These are phyloP conservation scores for Emmonsiellopsis sp. DNA, from an alignment of 2,329 filamentous ascomycete species.

Conservation along the genomic window DNA sequence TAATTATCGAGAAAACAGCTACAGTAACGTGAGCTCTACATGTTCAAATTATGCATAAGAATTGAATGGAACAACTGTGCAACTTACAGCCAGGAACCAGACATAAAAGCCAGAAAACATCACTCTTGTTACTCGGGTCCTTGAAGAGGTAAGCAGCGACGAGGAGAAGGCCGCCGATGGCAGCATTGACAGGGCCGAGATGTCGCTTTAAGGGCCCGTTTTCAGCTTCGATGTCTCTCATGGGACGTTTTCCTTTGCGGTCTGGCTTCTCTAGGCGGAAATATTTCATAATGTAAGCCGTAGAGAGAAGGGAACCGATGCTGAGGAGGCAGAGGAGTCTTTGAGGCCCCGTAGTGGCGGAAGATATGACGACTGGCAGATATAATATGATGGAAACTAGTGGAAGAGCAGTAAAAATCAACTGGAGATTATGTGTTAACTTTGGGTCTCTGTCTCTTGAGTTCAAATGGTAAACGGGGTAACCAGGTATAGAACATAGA, in stretches of 20 bases:
- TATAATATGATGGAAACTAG: conserved; percentile 24
- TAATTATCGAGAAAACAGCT: conserved; percentile 26
- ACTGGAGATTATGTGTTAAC: conserved; percentile 9
- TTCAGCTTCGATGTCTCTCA: conserved; percentile 14
- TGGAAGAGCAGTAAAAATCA: conserved; percentile 30
- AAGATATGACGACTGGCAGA: conserved; percentile 22
- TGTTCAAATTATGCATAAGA: not conserved
- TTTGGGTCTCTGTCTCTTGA: not conserved
- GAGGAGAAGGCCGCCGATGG: conserved; percentile 22
- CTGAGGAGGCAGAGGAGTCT: conserved; percentile 23
- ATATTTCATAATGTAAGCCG: conserved; percentile 30
- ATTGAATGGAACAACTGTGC: not conserved
- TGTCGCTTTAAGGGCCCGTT: conserved; percentile 9
- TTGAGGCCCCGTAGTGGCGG: conserved; percentile 12
- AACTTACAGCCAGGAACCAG: conserved; percentile 31
- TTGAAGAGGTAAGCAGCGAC: conserved; percentile 17
- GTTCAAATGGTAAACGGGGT: conserved; percentile 3
- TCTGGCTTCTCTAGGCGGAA: conserved; percentile 20
- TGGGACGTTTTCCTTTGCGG: conserved; percentile 22
- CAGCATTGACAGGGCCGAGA: conserved; percentile 20
- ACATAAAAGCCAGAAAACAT: conserved; percentile 21
- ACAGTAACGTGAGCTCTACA: not conserved
- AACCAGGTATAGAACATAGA: not conserved
- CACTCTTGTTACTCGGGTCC: conserved; percentile 9
- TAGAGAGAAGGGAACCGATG: conserved; percentile 27